Conservation (phyloP, 2,329 filamentous ascomycete genomes). For the Setomelanomma holmii region DNA sequence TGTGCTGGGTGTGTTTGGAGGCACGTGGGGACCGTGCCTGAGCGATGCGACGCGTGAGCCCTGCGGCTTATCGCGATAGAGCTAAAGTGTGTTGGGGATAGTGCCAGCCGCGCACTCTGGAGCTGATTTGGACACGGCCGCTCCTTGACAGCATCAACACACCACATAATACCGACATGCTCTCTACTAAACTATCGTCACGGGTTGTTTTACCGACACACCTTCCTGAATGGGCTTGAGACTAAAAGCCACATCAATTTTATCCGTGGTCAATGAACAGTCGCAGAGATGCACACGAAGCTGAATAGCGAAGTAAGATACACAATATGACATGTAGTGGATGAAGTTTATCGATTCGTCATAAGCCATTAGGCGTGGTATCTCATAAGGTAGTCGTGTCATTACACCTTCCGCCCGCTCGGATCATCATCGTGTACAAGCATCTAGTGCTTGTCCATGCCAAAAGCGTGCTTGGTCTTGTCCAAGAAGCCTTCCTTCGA, state of each 20-base stretch:
- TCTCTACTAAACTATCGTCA: too few relatives aligned
- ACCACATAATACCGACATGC: too few relatives aligned
- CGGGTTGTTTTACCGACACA: too few relatives aligned
- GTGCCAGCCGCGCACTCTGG: background rate
- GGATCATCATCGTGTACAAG: background rate
- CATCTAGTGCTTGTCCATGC: constrained; percentile 52
- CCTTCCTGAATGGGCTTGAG: too few relatives aligned
- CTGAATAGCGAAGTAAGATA: background rate
- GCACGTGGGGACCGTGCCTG: constrained; percentile 17
- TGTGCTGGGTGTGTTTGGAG: constrained; percentile 6
- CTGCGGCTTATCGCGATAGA: constrained; percentile 15
- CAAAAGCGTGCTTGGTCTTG: constrained; percentile 58
- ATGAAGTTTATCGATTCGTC: constrained; percentile 6
- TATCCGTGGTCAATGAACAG: too few relatives aligned
- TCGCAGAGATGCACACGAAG: background rate
- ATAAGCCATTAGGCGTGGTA: constrained; percentile 28
- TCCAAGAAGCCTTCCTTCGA: constrained; percentile 51
- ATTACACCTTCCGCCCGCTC: constrained; percentile 11
- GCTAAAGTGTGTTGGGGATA: background rate
- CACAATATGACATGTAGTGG: too few relatives aligned
- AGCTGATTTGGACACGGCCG: background rate
- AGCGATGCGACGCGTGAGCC: constrained; percentile 6
- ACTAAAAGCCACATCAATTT: too few relatives aligned
- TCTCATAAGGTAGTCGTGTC: constrained; percentile 18
- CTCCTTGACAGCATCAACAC: background rate